Evolutionary conservation across 1,139 yeast species (phyloP).

Genomic region (Protomyces inouyei): DNA sequence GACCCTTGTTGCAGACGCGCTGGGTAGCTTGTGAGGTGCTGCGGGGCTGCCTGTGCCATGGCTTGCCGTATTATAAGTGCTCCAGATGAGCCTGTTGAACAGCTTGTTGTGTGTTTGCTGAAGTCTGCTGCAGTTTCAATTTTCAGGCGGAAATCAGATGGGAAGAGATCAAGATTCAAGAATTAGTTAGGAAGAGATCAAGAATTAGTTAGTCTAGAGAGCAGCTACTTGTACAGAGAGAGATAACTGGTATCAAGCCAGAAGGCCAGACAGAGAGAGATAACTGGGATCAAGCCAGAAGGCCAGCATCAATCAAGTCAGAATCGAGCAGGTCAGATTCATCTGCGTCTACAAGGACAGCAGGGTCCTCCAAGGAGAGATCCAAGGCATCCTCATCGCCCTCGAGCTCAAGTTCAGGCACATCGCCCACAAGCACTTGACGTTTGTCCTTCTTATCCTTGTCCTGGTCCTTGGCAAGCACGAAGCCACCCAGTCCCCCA

Average conservation of each 20-base stretch:
- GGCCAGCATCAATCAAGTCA: neutral
- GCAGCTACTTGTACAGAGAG: no score
- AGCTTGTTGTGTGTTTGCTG: no score
- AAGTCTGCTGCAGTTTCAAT: neutral
- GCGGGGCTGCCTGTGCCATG: slow-evolving; percentile 29
- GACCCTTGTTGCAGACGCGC: slow-evolving; percentile 34
- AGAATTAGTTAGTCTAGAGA: neutral
- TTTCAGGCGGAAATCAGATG: neutral
- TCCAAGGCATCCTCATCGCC: neutral
- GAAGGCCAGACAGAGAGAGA: neutral
- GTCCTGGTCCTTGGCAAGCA: neutral
- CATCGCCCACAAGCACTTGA: neutral
- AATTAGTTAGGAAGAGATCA: no score
- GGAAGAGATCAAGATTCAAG: neutral
- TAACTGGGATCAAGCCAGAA: neutral
- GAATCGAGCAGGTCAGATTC: neutral
- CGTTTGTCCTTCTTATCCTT: neutral
- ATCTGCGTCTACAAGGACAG: neutral
- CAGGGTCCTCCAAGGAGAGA: neutral
- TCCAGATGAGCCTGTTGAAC: no score
- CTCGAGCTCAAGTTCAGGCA: neutral
- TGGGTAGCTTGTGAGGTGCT: slow-evolving; percentile 31
- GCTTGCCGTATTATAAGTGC: no score
- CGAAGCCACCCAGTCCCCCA: slow-evolving; percentile 14
- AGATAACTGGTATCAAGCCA: neutral